phyloP scores from a whole-genome alignment of 305 asterid genomes.

The Fraxinus baroniana region DNA sequence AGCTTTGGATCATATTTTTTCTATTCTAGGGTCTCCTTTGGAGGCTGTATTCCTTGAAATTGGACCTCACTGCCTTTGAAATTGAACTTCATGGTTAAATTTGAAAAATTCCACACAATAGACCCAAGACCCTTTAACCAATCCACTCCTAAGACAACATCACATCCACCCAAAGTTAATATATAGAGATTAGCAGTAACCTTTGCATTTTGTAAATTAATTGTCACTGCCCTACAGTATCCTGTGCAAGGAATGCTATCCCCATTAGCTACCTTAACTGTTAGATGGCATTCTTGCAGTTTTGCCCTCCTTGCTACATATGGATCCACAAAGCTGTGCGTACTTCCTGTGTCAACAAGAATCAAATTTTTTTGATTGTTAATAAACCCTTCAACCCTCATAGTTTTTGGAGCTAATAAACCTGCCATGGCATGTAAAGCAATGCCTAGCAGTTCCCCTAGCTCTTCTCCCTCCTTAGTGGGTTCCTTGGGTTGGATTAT shows the following conservation, averaged over 20 bases:
- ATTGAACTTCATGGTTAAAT: too few species aligned
- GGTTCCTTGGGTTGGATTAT: not conserved
- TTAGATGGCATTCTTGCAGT: not conserved
- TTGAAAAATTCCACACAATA: not conserved
- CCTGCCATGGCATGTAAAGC: not conserved
- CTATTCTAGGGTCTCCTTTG: too few species aligned
- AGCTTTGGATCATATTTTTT: too few species aligned
- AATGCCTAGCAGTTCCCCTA: not conserved
- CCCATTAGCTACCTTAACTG: not conserved
- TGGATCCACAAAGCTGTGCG: not conserved
- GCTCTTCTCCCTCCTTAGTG: not conserved
- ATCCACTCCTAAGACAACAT: not conserved
- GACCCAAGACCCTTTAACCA: not conserved
- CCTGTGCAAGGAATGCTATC: not conserved
- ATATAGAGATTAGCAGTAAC: not conserved
- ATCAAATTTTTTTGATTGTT: too few species aligned
- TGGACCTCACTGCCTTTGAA: too few species aligned
- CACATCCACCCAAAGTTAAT: not conserved
- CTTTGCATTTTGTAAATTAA: not conserved
- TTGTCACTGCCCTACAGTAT: not conserved
- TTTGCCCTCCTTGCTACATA: not conserved
- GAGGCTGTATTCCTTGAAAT: too few species aligned
- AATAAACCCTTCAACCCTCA: not conserved
- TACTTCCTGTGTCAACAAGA: not conserved
- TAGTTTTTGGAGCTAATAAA: not conserved